phyloP scores from a whole-genome alignment of 805 yeast genomes.

The Saccharomyces eubayanus region DNA sequence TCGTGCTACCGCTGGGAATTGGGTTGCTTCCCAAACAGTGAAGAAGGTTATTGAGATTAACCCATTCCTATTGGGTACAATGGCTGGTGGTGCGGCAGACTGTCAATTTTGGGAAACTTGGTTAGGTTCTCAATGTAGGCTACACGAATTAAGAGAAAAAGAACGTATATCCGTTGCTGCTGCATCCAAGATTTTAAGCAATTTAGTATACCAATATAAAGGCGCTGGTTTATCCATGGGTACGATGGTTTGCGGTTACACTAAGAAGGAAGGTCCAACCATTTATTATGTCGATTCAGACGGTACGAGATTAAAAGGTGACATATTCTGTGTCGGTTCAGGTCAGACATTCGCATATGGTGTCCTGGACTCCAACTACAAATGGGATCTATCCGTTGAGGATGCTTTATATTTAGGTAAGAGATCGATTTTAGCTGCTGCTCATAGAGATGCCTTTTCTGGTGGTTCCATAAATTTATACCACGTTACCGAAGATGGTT shows the following conservation, averaged over 20 bases:
- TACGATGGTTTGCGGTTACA: constrained; percentile 96
- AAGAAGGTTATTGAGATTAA: constrained; percentile 95
- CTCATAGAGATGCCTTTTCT: constrained; percentile 96
- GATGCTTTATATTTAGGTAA: constrained; percentile 92
- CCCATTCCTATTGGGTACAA: constrained; percentile 88
- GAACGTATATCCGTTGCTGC: constrained; percentile 94
- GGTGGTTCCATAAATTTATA: constrained; percentile 94
- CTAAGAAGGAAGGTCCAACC: constrained; percentile 91
- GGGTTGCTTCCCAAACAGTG: constrained; percentile 97
- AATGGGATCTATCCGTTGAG: constrained; percentile 86
- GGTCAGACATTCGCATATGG: constrained; percentile 99
- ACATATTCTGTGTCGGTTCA: constrained; percentile 93
- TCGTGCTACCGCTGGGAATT: constrained; percentile 94
- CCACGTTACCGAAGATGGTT: constrained; percentile 88
- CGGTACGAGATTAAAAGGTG: constrained; percentile 92
- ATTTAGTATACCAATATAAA: constrained; percentile 85
- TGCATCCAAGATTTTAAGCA: constrained; percentile 86
- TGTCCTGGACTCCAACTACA: constrained; percentile 86
- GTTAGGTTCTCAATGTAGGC: constrained; percentile 93
- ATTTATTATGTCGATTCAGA: constrained; percentile 95
- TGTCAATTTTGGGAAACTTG: constrained; percentile 99
- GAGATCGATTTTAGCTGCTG: constrained; percentile 92
- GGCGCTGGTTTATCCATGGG: constrained; percentile 99
- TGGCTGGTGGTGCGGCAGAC: constrained; percentile 99
- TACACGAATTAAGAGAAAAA: constrained; percentile 90